Base-by-base conservation (phyloP, 768 basidiomycete species). In the Dendrothele bispora region DNA sequence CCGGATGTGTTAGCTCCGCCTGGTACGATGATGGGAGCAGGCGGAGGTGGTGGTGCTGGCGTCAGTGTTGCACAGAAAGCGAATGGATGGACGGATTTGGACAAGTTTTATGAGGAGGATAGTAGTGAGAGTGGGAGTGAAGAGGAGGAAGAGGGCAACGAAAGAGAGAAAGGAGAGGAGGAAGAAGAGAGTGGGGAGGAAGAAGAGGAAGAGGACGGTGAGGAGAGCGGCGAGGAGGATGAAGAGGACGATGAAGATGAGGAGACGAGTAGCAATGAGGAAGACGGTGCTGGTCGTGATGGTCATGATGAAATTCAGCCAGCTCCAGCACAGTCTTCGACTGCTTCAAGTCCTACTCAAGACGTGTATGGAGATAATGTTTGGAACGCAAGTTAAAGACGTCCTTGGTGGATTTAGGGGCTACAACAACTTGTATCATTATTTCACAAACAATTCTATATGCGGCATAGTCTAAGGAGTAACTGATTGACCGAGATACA, bases 41-140 rank as follows among this genome's bases (percentile, higher is more conserved):
- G 67, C 10, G 64, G 63, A 26, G 65, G 70, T 14, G 75, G 80
- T 4, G 75, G 82, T 2, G 62, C 71, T 25, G 71, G 68, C 25
- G 68, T 62, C 56, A 21, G 67, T 49, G 34, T 56, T 52, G 46
- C 68, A 57, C 26, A 50, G 65, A 22, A 62, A 73, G 48, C 78
- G 72, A 35, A 71, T n/a, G n/a, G 72, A 30, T 70, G 68, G 53
- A 82, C 72, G 61, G 79, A 92, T 64, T 64, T 92, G 54, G 87
- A 92, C 57, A 74, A 79, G 52, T 93, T 92, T 61, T 92, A 91
- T 60, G 86, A 73, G 4, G 82, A 78, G 28, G 67, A 62, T 0
- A 69, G 67, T 3, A 54, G 65, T 18, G 67, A 56, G 3, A 64
- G 56, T 7, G 38, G 32, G 5, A 22, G 24, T 5, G 39, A 41